Base-by-base conservation (phyloP, 257 asterid species). In the Solanum neorickii region DNA sequence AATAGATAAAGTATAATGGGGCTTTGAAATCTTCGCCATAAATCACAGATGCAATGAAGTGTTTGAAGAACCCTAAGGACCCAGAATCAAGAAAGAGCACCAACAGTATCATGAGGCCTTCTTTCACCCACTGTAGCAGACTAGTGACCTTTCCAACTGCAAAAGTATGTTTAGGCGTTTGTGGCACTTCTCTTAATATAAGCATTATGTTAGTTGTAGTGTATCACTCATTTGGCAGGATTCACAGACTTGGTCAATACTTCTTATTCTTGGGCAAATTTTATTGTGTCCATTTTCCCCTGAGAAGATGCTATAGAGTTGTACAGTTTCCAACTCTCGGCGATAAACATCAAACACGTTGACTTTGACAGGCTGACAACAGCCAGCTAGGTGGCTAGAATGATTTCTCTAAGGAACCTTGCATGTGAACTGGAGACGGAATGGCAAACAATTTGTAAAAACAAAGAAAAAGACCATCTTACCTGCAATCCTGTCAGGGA, bases 401-500 rank as follows among this genome's bases (percentile, higher is more conserved):
- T 42, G 60, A 44, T 44, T 73, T 73, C 39, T 70, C 27, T 46
- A 25, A 77, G 15, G 62, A 77, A n/a, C 5, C n/a, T 77, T 77
- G 66, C 84, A 78, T 78, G 66, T 29, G 41, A 18, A 78, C 65
- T 46, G n/a, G 27, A 78, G 29, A 82, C 10, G n/a, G 42, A 47
- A 80, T 29, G 46, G 56, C 44, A 82, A 27, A 18, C 42, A 47
- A 20, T 47, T 31, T 46, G 39, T n/a, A 82, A 82, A 49, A 49
- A 13, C 46, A 86, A 85, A 39, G 29, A 6, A 46, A 80, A 27
- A 41, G 49, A 52, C 23, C 52, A 74, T 84, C 49, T 47, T 80
- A 97, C 99, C 99, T 62, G 95, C 98, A 89, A 97, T 83, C 89
- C 96, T 91, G 89, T 97, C 99, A 56, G 99, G 99, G 90, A 97